Conservation (phyloP, 2,329 filamentous ascomycete genomes). For the Penicillium brasilianum region DNA sequence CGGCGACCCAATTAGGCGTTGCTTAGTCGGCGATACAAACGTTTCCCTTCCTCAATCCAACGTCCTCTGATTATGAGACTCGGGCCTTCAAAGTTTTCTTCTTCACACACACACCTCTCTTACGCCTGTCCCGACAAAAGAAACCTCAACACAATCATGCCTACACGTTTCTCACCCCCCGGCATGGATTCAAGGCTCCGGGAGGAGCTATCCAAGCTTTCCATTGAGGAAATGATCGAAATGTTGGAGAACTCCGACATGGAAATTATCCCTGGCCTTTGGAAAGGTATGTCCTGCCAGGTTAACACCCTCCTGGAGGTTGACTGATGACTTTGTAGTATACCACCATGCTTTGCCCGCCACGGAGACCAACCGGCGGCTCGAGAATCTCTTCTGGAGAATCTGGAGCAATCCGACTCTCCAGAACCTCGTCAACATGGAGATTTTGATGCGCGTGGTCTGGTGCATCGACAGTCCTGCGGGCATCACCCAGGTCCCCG, state of each 20-base stretch:
- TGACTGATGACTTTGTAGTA: not conserved
- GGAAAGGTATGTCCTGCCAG: slow-evolving; percentile 30
- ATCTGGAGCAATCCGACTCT: slow-evolving; percentile 53
- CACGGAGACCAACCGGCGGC: slow-evolving; percentile 48
- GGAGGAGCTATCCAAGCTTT: not conserved
- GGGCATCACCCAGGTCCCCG: too few relatives aligned
- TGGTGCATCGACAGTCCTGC: slow-evolving; percentile 47
- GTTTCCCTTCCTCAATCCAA: too few relatives aligned
- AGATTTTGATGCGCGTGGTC: slow-evolving; percentile 51
- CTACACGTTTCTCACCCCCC: not conserved
- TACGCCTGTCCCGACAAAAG: not conserved
- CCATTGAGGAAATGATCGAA: not conserved
- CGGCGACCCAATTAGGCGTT: too few relatives aligned
- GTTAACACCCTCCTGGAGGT: too few relatives aligned
- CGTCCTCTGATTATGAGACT: too few relatives aligned
- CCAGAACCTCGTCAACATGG: slow-evolving; percentile 43
- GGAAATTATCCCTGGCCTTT: slow-evolving; percentile 47
- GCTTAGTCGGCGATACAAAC: too few relatives aligned
- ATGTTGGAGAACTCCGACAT: not conserved
- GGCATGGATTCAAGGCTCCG: not conserved
- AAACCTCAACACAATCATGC: not conserved
- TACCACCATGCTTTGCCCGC: slow-evolving; percentile 29
- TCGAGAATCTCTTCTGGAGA: slow-evolving; percentile 61
- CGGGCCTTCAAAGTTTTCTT: not conserved
- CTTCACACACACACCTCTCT: not conserved